Percentiles rank a stretch among this genome's conserved stretches.
Conservation (phyloP, 306 rosid genomes). For the Hippophae rhamnoides region DNA sequence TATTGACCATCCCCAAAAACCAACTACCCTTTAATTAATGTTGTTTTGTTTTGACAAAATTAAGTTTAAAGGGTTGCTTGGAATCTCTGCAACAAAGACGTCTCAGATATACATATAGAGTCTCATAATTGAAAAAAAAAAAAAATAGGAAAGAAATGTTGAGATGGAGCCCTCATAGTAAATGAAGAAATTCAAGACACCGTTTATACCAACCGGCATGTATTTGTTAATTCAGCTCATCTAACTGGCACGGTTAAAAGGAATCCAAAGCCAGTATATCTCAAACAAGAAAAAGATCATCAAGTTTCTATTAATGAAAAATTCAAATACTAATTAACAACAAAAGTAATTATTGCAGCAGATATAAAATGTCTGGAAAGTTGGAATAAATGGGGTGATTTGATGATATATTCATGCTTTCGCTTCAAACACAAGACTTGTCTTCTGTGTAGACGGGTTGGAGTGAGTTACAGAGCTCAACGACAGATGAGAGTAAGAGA, state of each 20-base stretch:
- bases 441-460: constrained; percentile 8
- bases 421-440: neutral
- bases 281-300: neutral
- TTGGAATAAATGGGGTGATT: neutral
- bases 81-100: constrained; percentile 44
- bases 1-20: constrained; percentile 53
- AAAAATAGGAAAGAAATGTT: neutral
- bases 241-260: constrained; percentile 4
- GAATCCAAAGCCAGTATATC: constrained; percentile 14
- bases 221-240: constrained; percentile 10
- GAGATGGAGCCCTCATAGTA: neutral
- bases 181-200: constrained; percentile 1
- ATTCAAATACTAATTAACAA: neutral
- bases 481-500: constrained; percentile 1
- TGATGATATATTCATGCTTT: neutral
- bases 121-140: neutral
- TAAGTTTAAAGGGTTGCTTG: constrained; percentile 38
- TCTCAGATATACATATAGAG: neutral
- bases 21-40: constrained; percentile 23
- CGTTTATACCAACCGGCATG: constrained; percentile 5
- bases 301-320: neutral
- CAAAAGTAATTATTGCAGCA: neutral
- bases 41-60: constrained; percentile 20
- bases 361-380: neutral
- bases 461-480: constrained; percentile 13